These are phyloP conservation scores for Skeletonema potamos DNA, from an alignment of 108 stramenopile genomes.

Conservation along the genomic window DNA sequence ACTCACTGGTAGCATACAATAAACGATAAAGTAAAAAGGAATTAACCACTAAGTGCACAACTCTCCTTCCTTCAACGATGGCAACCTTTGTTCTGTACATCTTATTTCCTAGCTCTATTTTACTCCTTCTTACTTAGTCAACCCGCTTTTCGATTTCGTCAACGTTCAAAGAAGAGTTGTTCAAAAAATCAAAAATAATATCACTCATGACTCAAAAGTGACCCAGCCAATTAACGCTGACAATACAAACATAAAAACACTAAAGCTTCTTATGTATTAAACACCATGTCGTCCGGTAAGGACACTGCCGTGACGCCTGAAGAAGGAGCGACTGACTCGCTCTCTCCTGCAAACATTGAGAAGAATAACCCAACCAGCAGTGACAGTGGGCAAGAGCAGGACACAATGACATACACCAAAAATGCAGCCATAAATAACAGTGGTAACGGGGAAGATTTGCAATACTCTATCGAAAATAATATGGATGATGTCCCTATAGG, in stretches of 20 bases:
- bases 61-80: too few relatives aligned
- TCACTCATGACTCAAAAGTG: too few relatives aligned
- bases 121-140: neutral
- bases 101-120: too few relatives aligned
- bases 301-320: neutral
- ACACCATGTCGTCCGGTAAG: neutral
- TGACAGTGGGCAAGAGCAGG: neutral
- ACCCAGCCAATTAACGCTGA: too few relatives aligned
- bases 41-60: too few relatives aligned
- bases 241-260: too few relatives aligned
- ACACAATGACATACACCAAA: neutral
- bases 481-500: neutral
- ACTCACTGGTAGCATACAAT: neutral
- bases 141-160: neutral
- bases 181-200: too few relatives aligned
- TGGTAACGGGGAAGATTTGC: neutral
- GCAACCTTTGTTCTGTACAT: too few relatives aligned
- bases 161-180: too few relatives aligned
- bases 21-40: neutral
- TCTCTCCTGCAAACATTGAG: neutral
- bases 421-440: too few relatives aligned
- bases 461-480: neutral
- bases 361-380: neutral
- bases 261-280: too few relatives aligned
- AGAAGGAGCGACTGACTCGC: neutral